These are phyloP conservation scores for Trichosporon sp. DNA, from an alignment of 1,284 basidiomycete genomes.

Conservation along the genomic window DNA sequence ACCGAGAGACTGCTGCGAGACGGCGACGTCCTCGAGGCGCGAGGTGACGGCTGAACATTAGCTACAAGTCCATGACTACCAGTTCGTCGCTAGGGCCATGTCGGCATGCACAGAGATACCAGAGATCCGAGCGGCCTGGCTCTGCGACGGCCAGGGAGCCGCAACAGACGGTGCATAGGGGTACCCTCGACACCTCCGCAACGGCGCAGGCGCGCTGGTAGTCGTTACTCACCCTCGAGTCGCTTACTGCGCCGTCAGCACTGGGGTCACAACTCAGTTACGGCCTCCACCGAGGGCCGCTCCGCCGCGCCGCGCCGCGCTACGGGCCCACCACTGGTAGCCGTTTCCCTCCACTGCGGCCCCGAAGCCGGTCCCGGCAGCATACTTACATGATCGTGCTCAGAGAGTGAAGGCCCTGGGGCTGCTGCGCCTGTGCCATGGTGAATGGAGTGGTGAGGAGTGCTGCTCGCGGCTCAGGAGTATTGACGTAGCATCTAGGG, in stretches of 20 bases:
- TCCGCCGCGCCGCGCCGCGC: background rate
- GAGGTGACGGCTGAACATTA: slow-evolving; percentile 75
- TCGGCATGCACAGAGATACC: too few species aligned
- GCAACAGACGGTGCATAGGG: slow-evolving; percentile 1
- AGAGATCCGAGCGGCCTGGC: background rate
- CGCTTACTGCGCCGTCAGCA: slow-evolving; percentile 39
- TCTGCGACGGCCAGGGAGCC: background rate
- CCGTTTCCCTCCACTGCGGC: too few species aligned
- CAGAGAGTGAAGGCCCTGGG: slow-evolving; percentile 42
- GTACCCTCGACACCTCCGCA: background rate
- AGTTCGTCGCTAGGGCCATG: too few species aligned
- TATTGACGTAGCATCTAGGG: background rate
- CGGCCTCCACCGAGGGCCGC: background rate
- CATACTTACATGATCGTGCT: slow-evolving; percentile 44
- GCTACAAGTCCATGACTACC: background rate
- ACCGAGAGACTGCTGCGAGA: slow-evolving; percentile 41
- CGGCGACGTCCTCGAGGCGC: slow-evolving; percentile 84
- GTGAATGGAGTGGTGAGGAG: slow-evolving; percentile 1
- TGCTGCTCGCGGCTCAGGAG: background rate
- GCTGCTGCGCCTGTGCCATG: slow-evolving; percentile 23
- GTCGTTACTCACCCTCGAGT: slow-evolving; percentile 56
- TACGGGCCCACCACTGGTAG: too few species aligned
- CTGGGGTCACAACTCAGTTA: background rate
- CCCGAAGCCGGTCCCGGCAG: too few species aligned
- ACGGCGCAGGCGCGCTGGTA: too few species aligned